Evolutionary conservation across 805 yeast genomes (phyloP).

Genomic region (Wilhelminamyces savonicus): DNA sequence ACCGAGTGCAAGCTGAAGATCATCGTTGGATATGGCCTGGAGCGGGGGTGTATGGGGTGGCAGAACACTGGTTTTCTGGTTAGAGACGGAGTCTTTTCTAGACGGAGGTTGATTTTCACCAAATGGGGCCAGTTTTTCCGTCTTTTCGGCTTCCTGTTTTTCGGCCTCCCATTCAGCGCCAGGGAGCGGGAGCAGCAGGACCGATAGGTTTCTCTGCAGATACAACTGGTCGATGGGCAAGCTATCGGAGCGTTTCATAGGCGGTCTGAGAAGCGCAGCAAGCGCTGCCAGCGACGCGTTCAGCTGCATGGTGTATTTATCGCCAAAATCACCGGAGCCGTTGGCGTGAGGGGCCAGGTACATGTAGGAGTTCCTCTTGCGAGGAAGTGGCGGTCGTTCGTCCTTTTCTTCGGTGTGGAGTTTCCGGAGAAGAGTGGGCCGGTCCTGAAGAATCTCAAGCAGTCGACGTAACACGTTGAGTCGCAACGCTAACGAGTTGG

Average conservation of each 20-base stretch:
- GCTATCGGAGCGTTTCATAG: slow-evolving; percentile 30
- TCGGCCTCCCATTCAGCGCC: too few species aligned
- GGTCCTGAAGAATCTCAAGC: slow-evolving; percentile 61
- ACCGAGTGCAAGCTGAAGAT: too few species aligned
- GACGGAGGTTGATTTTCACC: too few species aligned
- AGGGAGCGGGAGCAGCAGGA: neutral
- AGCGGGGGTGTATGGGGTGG: too few species aligned
- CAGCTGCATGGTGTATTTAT: slow-evolving; percentile 25
- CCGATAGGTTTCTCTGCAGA: slow-evolving; percentile 1
- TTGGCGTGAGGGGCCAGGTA: slow-evolving; percentile 5
- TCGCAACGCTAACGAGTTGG: slow-evolving; percentile 71
- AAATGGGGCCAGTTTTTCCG: too few species aligned
- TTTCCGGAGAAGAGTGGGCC: slow-evolving; percentile 44
- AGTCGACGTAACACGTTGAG: slow-evolving; percentile 71
- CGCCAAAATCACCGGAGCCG: slow-evolving; percentile 8
- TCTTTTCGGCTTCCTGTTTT: too few species aligned
- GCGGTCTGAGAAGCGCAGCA: slow-evolving; percentile 38
- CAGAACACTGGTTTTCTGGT: too few species aligned
- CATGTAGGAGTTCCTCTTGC: neutral
- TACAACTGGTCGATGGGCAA: slow-evolving; percentile 22
- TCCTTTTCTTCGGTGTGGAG: slow-evolving; percentile 2
- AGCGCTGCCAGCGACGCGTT: slow-evolving; percentile 44
- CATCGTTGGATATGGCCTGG: too few species aligned
- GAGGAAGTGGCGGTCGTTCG: slow-evolving; percentile 1
- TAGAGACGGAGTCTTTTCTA: too few species aligned